phyloP scores from a whole-genome alignment of 345 rosid genomes.

The Psidium friedrichsthalianum region DNA sequence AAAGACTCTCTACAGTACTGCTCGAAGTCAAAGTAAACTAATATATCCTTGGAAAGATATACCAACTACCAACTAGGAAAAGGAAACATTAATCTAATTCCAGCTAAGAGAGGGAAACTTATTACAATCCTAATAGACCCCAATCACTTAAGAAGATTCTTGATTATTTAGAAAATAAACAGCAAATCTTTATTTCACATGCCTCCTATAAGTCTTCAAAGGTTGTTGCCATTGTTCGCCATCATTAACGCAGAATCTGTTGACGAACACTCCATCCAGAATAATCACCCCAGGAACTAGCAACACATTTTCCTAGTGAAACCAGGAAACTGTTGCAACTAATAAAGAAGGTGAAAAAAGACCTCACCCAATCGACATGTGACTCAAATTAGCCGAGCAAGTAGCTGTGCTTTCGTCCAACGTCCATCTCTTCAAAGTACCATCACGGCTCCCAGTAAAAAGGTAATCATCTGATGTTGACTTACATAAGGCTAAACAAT shows the following conservation, averaged over 20 bases:
- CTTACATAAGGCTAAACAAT: slow-evolving; percentile 69
- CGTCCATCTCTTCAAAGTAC: slow-evolving; percentile 91
- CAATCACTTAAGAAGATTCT: not conserved
- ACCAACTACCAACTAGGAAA: not conserved
- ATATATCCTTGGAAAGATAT: not conserved
- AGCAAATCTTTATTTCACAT: not conserved
- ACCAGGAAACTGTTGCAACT: not conserved
- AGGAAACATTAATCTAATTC: not conserved
- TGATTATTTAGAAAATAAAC: not conserved
- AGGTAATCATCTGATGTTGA: slow-evolving; percentile 52
- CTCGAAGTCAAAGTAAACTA: not conserved
- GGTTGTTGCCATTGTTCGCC: not conserved
- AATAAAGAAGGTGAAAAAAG: not conserved
- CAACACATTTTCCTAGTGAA: not conserved
- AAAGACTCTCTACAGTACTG: not conserved
- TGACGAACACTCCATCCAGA: not conserved
- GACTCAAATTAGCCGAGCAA: slow-evolving; percentile 94
- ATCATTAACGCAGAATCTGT: not conserved
- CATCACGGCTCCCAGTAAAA: slow-evolving; percentile 99
- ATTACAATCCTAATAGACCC: not conserved
- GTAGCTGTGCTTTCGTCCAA: slow-evolving; percentile 55
- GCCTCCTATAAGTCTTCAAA: not conserved
- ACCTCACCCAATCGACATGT: slow-evolving; percentile 94
- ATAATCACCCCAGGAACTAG: not conserved
- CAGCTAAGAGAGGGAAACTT: not conserved